A percentile compares a stretch with the other conserved stretches of the same genome.
Conservation (phyloP, 2,329 filamentous ascomycete species). For the Sordariomycetes sp. region DNA sequence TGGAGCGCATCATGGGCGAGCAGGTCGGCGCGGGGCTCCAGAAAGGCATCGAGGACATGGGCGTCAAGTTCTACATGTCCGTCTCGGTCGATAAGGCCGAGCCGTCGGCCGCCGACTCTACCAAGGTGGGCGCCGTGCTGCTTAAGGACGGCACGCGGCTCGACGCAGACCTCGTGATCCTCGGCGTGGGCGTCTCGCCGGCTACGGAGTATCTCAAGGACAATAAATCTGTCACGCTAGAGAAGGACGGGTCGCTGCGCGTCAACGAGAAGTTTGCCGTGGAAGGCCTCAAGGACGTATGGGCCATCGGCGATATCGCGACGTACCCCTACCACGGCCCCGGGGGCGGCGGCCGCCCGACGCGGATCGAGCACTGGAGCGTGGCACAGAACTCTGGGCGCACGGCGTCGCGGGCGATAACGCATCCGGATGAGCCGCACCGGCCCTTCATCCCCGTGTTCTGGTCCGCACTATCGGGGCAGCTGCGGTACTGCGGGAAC, state of each 20-base stretch:
- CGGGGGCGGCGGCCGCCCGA: slow-evolving; percentile 57
- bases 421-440: slow-evolving; percentile 35
- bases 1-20: slow-evolving; percentile 76
- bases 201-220: slow-evolving; percentile 71
- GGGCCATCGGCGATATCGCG: slow-evolving; percentile 89
- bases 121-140: slow-evolving; percentile 65
- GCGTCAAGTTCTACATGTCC: slow-evolving; percentile 76
- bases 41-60: slow-evolving; percentile 66
- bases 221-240: slow-evolving; percentile 56
- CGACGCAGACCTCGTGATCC: slow-evolving; percentile 77
- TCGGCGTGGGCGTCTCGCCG: slow-evolving; percentile 80
- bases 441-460: slow-evolving; percentile 78
- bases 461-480: slow-evolving; percentile 85
- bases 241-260: slow-evolving; percentile 73
- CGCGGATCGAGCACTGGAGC: slow-evolving; percentile 96
- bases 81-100: slow-evolving; percentile 75
- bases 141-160: slow-evolving; percentile 79
- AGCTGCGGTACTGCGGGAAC: slow-evolving; percentile 89
- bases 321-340: slow-evolving; percentile 91
- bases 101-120: slow-evolving; percentile 51
- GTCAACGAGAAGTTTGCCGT: slow-evolving; percentile 74
- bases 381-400: slow-evolving; percentile 91
- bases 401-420: slow-evolving; percentile 63
- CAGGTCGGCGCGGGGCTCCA: slow-evolving; percentile 73
- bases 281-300: slow-evolving; percentile 66